Evolutionary conservation across 306 rosid genomes (phyloP).

Genomic region (Rubus parviflorus): DNA sequence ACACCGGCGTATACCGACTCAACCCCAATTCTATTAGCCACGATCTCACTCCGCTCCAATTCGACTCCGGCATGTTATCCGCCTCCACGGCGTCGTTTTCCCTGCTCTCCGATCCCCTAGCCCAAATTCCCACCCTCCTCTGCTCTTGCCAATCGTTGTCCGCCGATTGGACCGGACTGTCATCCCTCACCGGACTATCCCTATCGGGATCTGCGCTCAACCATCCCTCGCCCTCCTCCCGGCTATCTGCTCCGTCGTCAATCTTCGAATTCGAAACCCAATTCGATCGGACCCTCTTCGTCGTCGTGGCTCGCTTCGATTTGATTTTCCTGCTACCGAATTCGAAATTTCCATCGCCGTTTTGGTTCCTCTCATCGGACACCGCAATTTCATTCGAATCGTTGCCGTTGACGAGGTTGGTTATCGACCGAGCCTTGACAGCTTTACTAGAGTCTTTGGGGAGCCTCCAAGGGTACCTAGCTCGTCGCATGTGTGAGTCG

Average conservation of each 20-base stretch:
- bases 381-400: conserved; percentile 19
- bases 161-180: conserved; percentile 41
- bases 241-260: conserved; percentile 30
- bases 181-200: conserved; percentile 34
- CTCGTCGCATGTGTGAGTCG: conserved; percentile 48
- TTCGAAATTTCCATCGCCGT: conserved; percentile 34
- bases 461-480: conserved; percentile 44
- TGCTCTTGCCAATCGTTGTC: conserved; percentile 43
- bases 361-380: conserved; percentile 28
- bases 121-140: conserved; percentile 26
- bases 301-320: conserved; percentile 48
- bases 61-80: conserved; percentile 39
- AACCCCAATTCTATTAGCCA: conserved; percentile 64
- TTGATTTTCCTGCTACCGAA: conserved; percentile 40
- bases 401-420: conserved; percentile 49
- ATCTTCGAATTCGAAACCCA: conserved; percentile 33
- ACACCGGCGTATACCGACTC: conserved; percentile 66
- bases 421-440: conserved; percentile 47
- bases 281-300: conserved; percentile 54
- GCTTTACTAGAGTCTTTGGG: conserved; percentile 41
- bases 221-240: conserved; percentile 40
- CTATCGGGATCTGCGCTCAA: conserved; percentile 44
- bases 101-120: conserved; percentile 37
- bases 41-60: conserved; percentile 53
- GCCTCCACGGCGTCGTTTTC: conserved; percentile 38